Evolutionary conservation across 2,329 filamentous ascomycete species (phyloP).

Genomic region (Zymoseptoria tritici): DNA sequence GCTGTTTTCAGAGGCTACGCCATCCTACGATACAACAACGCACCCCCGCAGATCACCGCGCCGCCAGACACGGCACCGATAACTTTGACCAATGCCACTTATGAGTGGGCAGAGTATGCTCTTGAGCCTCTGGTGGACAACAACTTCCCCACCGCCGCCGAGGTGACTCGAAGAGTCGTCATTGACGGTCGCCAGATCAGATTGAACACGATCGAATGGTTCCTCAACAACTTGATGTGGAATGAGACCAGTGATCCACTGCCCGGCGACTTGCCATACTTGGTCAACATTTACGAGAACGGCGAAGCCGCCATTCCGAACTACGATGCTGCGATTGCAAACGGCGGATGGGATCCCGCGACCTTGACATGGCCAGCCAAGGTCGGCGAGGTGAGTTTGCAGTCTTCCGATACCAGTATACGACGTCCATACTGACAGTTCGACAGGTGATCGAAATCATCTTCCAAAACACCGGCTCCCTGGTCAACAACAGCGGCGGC

Average conservation of each 20-base stretch:
- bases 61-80: conserved; percentile 22
- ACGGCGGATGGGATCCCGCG: conserved; percentile 48
- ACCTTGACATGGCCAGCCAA: conserved; percentile 46
- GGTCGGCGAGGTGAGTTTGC: conserved; percentile 47
- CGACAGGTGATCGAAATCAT: conserved; percentile 36
- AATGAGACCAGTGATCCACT: conserved; percentile 15
- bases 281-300: conserved; percentile 47
- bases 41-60: conserved; percentile 10
- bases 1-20: conserved; percentile 42
- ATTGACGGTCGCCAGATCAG: conserved; percentile 23
- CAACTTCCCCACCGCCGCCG: conserved; percentile 28
- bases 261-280: conserved; percentile 37
- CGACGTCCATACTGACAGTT: conserved; percentile 33
- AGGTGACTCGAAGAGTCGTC: conserved; percentile 31
- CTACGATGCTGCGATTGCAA: conserved; percentile 43
- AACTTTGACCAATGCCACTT: conserved; percentile 27
- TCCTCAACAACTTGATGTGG: conserved; percentile 17
- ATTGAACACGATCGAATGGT: conserved; percentile 15
- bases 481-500: conserved; percentile 24
- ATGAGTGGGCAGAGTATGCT: conserved; percentile 34
- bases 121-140: conserved; percentile 28
- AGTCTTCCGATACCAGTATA: not conserved
- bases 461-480: conserved; percentile 30
- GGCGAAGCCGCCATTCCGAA: conserved; percentile 43
- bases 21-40: conserved; percentile 39